phyloP scores from a whole-genome alignment of 2,329 filamentous ascomycete species.

The Epichloe sp. region DNA sequence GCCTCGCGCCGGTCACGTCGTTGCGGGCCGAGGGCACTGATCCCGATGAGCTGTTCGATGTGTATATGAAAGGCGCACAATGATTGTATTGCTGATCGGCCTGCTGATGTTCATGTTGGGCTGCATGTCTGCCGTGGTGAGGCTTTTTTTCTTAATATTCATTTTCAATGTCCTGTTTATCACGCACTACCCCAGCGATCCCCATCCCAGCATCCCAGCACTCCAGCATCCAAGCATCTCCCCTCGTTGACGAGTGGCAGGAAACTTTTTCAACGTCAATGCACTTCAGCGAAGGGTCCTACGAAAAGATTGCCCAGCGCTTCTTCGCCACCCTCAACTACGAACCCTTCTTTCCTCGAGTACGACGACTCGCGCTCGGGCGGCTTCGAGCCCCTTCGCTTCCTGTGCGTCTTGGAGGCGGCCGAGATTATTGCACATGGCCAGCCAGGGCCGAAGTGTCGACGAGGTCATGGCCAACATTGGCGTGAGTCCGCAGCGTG shows the following conservation, averaged over 20 bases:
- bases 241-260: constrained; percentile 9
- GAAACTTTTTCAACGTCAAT: constrained; percentile 49
- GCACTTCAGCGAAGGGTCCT: constrained; percentile 51
- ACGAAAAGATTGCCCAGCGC: constrained; percentile 47
- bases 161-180: constrained; percentile 14
- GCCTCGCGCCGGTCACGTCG: constrained; percentile 37
- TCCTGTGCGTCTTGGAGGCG: constrained; percentile 42
- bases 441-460: constrained; percentile 41
- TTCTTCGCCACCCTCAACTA: constrained; percentile 47
- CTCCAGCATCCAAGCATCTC: background rate
- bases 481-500: constrained; percentile 57
- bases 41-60: constrained; percentile 51
- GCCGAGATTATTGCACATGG: constrained; percentile 56
- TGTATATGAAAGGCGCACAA: constrained; percentile 65
- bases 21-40: constrained; percentile 44
- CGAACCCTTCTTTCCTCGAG: constrained; percentile 46
- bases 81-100: constrained; percentile 48
- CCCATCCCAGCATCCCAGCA: too few relatives aligned
- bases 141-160: background rate
- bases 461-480: constrained; percentile 52
- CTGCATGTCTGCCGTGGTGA: constrained; percentile 44
- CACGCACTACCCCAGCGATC: background rate
- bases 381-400: constrained; percentile 47
- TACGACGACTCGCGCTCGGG: constrained; percentile 48
- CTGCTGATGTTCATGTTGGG: constrained; percentile 55